phyloP scores from a whole-genome alignment of 805 yeast species.

The Trichomonascus vanleenenianus region DNA sequence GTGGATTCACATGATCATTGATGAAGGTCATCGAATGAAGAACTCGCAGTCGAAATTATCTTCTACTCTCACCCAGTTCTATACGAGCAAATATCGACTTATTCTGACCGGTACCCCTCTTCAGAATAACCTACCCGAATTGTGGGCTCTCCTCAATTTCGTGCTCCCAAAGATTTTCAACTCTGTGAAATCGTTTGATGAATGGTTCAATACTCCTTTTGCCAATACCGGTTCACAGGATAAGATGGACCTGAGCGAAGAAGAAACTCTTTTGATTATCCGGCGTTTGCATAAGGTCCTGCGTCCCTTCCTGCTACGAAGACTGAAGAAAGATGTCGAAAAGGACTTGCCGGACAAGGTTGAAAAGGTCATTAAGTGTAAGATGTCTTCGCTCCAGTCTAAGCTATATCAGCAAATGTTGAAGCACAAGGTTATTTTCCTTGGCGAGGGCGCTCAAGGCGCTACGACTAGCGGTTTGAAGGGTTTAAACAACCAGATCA shows the following conservation, averaged over 20 bases:
- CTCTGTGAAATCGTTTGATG: conserved; percentile 93
- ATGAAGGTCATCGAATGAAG: conserved; percentile 98
- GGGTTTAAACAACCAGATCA: conserved; percentile 87
- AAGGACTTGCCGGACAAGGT: conserved; percentile 93
- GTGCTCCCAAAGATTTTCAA: conserved; percentile 94
- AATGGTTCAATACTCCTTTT: conserved; percentile 97
- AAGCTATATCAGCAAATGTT: conserved; percentile 87
- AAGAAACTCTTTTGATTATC: conserved; percentile 87
- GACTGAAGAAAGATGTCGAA: conserved; percentile 95
- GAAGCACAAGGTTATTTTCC: conserved; percentile 69
- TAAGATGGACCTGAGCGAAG: conserved; percentile 88
- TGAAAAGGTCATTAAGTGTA: conserved; percentile 90
- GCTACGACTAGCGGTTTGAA: conserved; percentile 44
- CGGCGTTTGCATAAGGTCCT: conserved; percentile 93
- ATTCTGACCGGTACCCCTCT: conserved; percentile 96
- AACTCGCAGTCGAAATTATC: conserved; percentile 85
- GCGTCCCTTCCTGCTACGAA: conserved; percentile 87
- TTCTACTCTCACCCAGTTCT: conserved; percentile 71
- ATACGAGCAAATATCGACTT: conserved; percentile 78
- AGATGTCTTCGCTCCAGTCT: conserved; percentile 78
- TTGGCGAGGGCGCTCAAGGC: conserved; percentile 47
- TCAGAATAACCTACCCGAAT: conserved; percentile 90
- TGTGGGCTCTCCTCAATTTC: conserved; percentile 93
- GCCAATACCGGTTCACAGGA: conserved; percentile 97
- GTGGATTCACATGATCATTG: conserved; percentile 98